Percentiles rank a stretch among this genome's conserved stretches.
Evolutionary conservation across 495 filamentous ascomycete genomes (phyloP).

Genomic region (Chaetomium fimeti): DNA sequence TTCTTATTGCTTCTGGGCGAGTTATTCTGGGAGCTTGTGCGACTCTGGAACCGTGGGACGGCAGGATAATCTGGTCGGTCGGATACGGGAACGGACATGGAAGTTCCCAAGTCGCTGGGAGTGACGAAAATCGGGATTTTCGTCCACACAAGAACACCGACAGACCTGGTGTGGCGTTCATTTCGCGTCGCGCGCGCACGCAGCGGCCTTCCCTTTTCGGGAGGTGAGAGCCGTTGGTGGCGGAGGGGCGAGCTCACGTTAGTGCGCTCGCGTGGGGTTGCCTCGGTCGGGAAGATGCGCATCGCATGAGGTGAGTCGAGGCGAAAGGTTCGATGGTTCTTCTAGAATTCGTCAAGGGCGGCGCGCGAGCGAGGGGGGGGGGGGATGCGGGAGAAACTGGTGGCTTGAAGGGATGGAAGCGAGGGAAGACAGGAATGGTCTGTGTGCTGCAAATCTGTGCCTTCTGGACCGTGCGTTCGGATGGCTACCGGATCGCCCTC

Average conservation of each 20-base stretch:
- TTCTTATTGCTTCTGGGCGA: background rate
- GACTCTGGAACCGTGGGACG: background rate
- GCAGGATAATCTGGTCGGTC: background rate
- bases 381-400: background rate
- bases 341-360: constrained; percentile 5
- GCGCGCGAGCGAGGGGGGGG: background rate
- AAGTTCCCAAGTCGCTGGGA: background rate
- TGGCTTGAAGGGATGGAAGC: background rate
- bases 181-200: background rate
- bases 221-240: background rate
- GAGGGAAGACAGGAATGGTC: background rate
- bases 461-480: constrained; percentile 1
- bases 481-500: constrained; percentile 1
- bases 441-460: background rate
- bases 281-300: constrained; percentile 5
- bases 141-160: too few relatives aligned
- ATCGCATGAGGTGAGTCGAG: background rate
- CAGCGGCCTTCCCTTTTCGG: constrained; percentile 13
- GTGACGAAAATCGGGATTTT: background rate
- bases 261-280: background rate
- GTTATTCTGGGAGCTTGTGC: background rate
- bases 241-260: background rate
- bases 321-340: background rate
- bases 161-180: background rate
- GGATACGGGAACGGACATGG: background rate